Percentiles rank a stretch among this genome's conserved stretches.
phyloP scores from a whole-genome alignment of 305 asterid species.

The Fraxinus albicans region DNA sequence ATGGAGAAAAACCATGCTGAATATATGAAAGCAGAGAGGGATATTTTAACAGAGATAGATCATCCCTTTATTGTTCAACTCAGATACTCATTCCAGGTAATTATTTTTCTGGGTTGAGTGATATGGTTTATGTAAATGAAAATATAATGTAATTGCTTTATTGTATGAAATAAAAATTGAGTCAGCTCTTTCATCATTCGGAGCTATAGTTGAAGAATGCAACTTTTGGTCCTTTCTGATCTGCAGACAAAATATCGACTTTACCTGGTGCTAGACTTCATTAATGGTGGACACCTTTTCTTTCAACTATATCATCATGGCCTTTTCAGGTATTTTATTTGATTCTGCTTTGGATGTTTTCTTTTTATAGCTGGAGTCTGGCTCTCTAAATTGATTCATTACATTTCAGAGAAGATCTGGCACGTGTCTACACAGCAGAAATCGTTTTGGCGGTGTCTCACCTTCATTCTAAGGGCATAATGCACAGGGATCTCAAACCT shows the following conservation, averaged over 20 bases:
- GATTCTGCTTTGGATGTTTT: neutral
- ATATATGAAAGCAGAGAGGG: slow-evolving; percentile 62
- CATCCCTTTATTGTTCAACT: slow-evolving; percentile 55
- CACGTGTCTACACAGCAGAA: slow-evolving; percentile 46
- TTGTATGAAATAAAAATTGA: neutral
- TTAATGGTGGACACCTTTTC: slow-evolving; percentile 50
- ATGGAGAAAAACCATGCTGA: slow-evolving; percentile 57
- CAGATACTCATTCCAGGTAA: slow-evolving; percentile 58
- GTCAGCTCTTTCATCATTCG: neutral
- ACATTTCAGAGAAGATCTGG: slow-evolving; percentile 45
- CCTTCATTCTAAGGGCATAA: slow-evolving; percentile 48
- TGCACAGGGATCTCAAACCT: slow-evolving; percentile 57
- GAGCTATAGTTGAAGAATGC: neutral
- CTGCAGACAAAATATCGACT: slow-evolving; percentile 50
- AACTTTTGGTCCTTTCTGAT: neutral
- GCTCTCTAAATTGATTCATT: neutral
- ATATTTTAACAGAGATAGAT: slow-evolving; percentile 52
- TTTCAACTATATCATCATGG: slow-evolving; percentile 48
- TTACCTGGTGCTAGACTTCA: slow-evolving; percentile 48
- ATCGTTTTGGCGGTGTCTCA: slow-evolving; percentile 49
- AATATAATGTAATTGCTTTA: neutral
- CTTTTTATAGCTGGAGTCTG: neutral
- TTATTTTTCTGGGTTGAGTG: neutral
- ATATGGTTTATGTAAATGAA: neutral
- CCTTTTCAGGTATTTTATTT: slow-evolving; percentile 37